These are phyloP conservation scores for Dactylella cylindrospora DNA, from an alignment of 2,329 filamentous ascomycete genomes.

Conservation along the genomic window DNA sequence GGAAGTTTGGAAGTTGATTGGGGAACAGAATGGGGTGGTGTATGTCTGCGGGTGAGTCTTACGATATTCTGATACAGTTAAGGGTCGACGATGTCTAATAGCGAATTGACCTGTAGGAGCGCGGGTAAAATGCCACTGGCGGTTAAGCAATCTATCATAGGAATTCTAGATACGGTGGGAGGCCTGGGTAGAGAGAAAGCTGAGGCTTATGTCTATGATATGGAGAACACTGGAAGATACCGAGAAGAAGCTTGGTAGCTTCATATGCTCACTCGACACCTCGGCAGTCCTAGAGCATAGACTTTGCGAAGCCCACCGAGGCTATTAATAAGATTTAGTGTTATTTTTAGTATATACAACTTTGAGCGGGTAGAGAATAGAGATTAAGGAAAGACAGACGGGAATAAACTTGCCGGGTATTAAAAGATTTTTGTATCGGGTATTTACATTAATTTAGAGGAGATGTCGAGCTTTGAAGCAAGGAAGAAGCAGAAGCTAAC, in stretches of 20 bases:
- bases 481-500: too few relatives aligned
- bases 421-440: too few relatives aligned
- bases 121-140: slow-evolving; percentile 66
- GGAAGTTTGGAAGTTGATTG: slow-evolving; percentile 59
- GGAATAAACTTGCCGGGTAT: too few relatives aligned
- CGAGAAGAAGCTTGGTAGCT: slow-evolving; percentile 70
- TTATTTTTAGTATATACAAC: too few relatives aligned
- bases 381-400: too few relatives aligned
- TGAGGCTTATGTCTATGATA: slow-evolving; percentile 59
- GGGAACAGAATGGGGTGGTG: slow-evolving; percentile 58
- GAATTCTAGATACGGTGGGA: slow-evolving; percentile 58
- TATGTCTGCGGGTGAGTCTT: slow-evolving; percentile 58
- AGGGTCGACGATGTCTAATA: slow-evolving; percentile 57
- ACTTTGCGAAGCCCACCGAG: too few relatives aligned
- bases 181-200: slow-evolving; percentile 55
- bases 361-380: too few relatives aligned
- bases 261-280: too few relatives aligned
- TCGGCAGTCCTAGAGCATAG: too few relatives aligned
- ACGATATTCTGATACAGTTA: not conserved
- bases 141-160: slow-evolving; percentile 66
- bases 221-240: slow-evolving; percentile 66
- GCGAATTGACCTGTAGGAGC: slow-evolving; percentile 58
- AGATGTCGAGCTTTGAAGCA: too few relatives aligned
- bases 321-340: too few relatives aligned
- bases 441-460: too few relatives aligned